Conservation (phyloP, 2,329 filamentous ascomycete genomes). For the Raffaelea ambrosiae region DNA sequence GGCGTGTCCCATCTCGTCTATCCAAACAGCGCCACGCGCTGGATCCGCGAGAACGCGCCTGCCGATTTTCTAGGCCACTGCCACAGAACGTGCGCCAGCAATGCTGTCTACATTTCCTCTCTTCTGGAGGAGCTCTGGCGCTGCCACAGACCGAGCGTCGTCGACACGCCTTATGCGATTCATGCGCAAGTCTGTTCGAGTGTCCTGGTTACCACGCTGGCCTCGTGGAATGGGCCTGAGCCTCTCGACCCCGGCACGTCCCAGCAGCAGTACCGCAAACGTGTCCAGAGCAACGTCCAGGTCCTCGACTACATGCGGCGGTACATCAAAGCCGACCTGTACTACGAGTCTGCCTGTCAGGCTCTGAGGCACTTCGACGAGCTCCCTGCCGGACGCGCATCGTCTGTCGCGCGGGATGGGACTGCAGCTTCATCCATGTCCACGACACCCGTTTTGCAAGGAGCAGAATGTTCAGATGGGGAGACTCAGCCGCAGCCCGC, state of each 20-base stretch:
- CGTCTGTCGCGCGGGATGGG: not conserved
- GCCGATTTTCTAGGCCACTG: slow-evolving; percentile 4
- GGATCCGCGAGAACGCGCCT: slow-evolving; percentile 8
- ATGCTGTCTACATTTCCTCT: slow-evolving; percentile 3
- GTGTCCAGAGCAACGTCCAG: slow-evolving; percentile 3
- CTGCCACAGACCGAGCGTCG: slow-evolving; percentile 1
- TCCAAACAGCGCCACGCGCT: slow-evolving; percentile 8
- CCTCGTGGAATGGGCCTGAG: slow-evolving; percentile 5
- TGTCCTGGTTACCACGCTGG: slow-evolving; percentile 8
- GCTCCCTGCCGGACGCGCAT: too few species aligned
- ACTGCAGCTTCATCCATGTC: not conserved
- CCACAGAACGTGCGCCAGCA: slow-evolving; percentile 7
- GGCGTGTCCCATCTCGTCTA: slow-evolving; percentile 10
- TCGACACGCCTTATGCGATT: slow-evolving; percentile 9
- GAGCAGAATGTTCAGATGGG: too few species aligned
- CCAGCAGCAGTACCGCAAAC: slow-evolving; percentile 5
- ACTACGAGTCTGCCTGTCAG: slow-evolving; percentile 8
- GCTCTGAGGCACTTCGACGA: slow-evolving; percentile 5
- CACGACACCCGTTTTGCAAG: not conserved
- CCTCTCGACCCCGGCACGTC: too few species aligned
- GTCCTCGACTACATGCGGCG: slow-evolving; percentile 5
- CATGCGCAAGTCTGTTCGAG: slow-evolving; percentile 10
- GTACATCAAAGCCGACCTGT: slow-evolving; percentile 9
- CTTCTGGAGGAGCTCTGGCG: slow-evolving; percentile 6
- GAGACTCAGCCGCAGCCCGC: too few species aligned